Conservation (phyloP, 2,329 filamentous ascomycete species). For the Ophiostoma novo-ulmi region DNA sequence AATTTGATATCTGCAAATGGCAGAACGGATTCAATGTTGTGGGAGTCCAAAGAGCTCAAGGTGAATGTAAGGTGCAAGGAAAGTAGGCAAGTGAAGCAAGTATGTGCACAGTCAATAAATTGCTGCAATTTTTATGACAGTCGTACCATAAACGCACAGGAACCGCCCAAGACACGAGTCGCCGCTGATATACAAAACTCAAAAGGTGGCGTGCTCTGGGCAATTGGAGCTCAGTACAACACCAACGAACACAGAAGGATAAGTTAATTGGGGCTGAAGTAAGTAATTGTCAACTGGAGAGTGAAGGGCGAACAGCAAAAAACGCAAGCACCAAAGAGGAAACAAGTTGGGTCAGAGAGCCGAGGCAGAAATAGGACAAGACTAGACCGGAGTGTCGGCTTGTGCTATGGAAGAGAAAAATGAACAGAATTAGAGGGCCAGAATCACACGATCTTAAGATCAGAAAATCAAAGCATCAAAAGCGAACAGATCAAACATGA, state of each 20-base stretch:
- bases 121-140: not conserved
- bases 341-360: not conserved
- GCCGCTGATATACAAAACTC: not conserved
- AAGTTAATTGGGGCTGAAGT: too few species aligned
- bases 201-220: not conserved
- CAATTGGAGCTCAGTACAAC: too few species aligned
- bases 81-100: not conserved
- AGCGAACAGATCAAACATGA: not conserved
- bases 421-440: too few species aligned
- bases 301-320: not conserved
- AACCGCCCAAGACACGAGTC: not conserved
- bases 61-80: not conserved
- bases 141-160: not conserved
- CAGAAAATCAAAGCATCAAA: not conserved
- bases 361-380: not conserved
- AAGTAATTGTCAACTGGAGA: too few species aligned
- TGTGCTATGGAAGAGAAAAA: too few species aligned
- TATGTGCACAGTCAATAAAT: not conserved
- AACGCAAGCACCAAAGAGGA: not conserved
- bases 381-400: not conserved
- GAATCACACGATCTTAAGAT: too few species aligned
- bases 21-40: not conserved
- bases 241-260: too few species aligned
- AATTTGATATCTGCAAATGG: not conserved
- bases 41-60: not conserved